Base-by-base conservation (phyloP, 2,329 filamentous ascomycete species). In the Pseudogymnoascus sp. region DNA sequence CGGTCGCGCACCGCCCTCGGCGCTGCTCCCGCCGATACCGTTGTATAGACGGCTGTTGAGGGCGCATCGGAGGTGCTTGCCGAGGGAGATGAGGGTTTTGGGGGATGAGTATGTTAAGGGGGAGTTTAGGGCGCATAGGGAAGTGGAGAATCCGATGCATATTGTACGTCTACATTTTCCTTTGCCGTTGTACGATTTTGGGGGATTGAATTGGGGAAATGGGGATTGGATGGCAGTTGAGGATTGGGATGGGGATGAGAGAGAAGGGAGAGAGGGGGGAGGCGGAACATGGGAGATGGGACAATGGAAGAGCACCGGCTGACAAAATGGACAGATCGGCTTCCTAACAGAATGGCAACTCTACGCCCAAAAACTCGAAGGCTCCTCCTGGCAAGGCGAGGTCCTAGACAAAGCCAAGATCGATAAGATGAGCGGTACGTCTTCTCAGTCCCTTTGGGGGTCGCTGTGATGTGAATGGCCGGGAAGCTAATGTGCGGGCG, bases 271-370 rank as follows among this genome's bases (percentile, higher is more conserved):
- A 18, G 18, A 18, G 18, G 18, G 18, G 18, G 18, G 18, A 18
- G 18, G 18, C 18, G 18, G 18, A 18, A 18, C 18, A 18, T 18
- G 18, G 18, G 18, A 18, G 18, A 18, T 18, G 18, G 18, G 18
- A 18, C 18, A 18, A 18, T 18, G 18, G 18, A 1, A 18, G 18
- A 18, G 18, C 18, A 18, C 18, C 18, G 18, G 18, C 18, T 18
- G 18, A 18, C 25, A 7, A 31, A 31, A 2, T 31, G 9, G 1
- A 2, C 68, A 96, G 91, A 91, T 97, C 70, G 95, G 93, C 1
- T 99, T 99, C 75, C 81, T 99, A 69, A 93, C 90, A 0, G 93
- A 97, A 75, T 99, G 93, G 93, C 95, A 99, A 75, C 78, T 91
- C 61, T 99, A 97, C 73, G 93, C 92, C 1, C 93, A 99, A 74